Conservation (phyloP, 2,329 filamentous ascomycete species). For the Atkinsonella texensis region DNA sequence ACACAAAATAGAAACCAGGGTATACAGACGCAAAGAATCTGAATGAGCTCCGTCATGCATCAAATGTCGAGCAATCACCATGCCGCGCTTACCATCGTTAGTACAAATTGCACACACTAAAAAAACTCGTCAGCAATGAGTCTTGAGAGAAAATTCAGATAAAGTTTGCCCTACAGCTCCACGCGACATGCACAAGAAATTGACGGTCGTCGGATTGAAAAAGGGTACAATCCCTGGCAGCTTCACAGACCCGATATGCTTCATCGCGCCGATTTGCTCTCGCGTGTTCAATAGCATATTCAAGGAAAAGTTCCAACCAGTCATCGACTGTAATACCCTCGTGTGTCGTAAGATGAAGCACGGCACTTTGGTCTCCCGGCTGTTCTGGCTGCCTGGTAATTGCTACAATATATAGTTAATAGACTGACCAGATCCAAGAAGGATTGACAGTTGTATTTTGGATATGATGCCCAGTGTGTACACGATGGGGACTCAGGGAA, state of each 20-base stretch:
- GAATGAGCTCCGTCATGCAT: constrained; percentile 74
- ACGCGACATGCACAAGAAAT: constrained; percentile 64
- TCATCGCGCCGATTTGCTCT: constrained; percentile 53
- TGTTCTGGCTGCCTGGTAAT: constrained; percentile 8
- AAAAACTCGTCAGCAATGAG: constrained; percentile 3
- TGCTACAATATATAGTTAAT: constrained; percentile 4
- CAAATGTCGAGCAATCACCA: constrained; percentile 66
- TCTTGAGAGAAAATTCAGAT: neutral
- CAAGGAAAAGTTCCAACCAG: constrained; percentile 85
- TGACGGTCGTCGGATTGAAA: constrained; percentile 61
- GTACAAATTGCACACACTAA: constrained; percentile 72
- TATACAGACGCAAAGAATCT: constrained; percentile 75
- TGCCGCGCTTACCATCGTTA: constrained; percentile 65
- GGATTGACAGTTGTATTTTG: constrained; percentile 4
- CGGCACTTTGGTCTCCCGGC: neutral
- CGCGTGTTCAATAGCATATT: constrained; percentile 71
- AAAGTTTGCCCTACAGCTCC: constrained; percentile 45
- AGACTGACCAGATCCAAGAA: neutral
- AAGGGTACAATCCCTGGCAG: constrained; percentile 67
- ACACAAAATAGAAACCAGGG: constrained; percentile 63
- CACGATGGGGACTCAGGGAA: constrained; percentile 7
- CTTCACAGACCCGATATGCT: constrained; percentile 69
- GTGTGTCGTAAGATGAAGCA: constrained; percentile 29
- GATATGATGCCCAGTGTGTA: neutral
- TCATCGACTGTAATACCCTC: constrained; percentile 69